Percentiles rank a stretch among this genome's conserved stretches.
Evolutionary conservation across 1,284 basidiomycete species (phyloP).

Genomic region (Boletus sp.): DNA sequence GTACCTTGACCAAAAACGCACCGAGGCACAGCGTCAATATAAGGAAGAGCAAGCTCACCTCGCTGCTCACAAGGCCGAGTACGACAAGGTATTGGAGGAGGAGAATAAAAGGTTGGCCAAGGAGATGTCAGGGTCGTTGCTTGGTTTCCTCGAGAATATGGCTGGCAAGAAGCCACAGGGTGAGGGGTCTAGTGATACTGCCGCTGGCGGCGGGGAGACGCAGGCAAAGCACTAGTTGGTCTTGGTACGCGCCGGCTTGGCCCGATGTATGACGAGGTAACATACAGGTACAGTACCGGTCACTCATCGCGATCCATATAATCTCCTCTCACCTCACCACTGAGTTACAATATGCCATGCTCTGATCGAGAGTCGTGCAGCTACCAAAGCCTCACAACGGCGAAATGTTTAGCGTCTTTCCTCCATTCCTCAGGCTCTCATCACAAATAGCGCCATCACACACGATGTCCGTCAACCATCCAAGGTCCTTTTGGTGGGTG

Average conservation of each 20-base stretch:
- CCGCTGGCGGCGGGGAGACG: constrained; percentile 13
- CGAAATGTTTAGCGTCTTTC: too few species aligned
- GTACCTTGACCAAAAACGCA: constrained; percentile 90
- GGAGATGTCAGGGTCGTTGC: constrained; percentile 55
- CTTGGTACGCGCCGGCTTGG: background rate
- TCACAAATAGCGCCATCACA: too few species aligned
- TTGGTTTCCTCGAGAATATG: constrained; percentile 43
- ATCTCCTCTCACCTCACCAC: constrained; percentile 21
- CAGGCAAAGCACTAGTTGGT: constrained; percentile 16
- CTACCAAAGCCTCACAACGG: too few species aligned
- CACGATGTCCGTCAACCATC: too few species aligned
- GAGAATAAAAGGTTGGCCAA: constrained; percentile 80
- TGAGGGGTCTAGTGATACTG: constrained; percentile 3
- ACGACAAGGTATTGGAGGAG: constrained; percentile 80
- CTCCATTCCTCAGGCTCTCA: too few species aligned
- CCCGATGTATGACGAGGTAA: background rate
- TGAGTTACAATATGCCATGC: background rate
- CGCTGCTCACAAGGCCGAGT: constrained; percentile 76
- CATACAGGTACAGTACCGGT: constrained; percentile 20
- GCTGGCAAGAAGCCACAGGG: constrained; percentile 46
- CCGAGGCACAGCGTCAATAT: constrained; percentile 85
- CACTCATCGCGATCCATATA: constrained; percentile 7
- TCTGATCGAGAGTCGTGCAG: background rate
- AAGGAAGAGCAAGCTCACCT: constrained; percentile 90
- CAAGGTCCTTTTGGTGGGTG: too few species aligned